Percentiles rank a stretch among this genome's conserved stretches.
Evolutionary conservation across 768 basidiomycete genomes (phyloP).

Genomic region (Boletus sp.): DNA sequence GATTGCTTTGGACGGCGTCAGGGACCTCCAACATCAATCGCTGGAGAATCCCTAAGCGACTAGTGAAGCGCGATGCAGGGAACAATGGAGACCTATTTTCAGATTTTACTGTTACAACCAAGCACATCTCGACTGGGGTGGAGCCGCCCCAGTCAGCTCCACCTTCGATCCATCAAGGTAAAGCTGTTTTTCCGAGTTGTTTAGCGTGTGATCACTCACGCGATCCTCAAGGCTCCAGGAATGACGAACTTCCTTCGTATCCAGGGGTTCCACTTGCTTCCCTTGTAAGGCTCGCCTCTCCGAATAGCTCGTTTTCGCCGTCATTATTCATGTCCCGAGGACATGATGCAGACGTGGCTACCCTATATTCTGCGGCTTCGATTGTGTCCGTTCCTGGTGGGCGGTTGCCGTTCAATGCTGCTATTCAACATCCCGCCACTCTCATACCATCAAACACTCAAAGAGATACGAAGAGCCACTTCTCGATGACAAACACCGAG

Average conservation of each 20-base stretch:
- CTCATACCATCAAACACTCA: conserved; percentile 27
- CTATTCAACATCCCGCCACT: conserved; percentile 29
- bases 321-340: conserved; percentile 33
- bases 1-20: conserved; percentile 86
- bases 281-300: conserved; percentile 64
- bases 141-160: conserved; percentile 19
- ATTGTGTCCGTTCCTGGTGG: conserved; percentile 63
- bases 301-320: conserved; percentile 57
- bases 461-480: conserved; percentile 16
- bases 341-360: conserved; percentile 77
- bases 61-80: conserved; percentile 18
- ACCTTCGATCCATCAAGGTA: conserved; percentile 21
- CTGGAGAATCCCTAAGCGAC: conserved; percentile 66
- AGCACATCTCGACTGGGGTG: conserved; percentile 6
- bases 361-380: conserved; percentile 82
- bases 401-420: conserved; percentile 35
- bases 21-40: conserved; percentile 77
- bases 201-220: conserved; percentile 7
- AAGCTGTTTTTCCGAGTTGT: not conserved
- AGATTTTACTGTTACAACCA: conserved; percentile 12
- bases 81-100: conserved; percentile 12
- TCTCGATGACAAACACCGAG: conserved; percentile 21
- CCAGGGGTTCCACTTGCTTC: conserved; percentile 70
- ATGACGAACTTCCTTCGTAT: conserved; percentile 33
- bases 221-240: conserved; percentile 15